Base-by-base conservation (phyloP, 345 rosid genomes). In the Kernera saxatilis region DNA sequence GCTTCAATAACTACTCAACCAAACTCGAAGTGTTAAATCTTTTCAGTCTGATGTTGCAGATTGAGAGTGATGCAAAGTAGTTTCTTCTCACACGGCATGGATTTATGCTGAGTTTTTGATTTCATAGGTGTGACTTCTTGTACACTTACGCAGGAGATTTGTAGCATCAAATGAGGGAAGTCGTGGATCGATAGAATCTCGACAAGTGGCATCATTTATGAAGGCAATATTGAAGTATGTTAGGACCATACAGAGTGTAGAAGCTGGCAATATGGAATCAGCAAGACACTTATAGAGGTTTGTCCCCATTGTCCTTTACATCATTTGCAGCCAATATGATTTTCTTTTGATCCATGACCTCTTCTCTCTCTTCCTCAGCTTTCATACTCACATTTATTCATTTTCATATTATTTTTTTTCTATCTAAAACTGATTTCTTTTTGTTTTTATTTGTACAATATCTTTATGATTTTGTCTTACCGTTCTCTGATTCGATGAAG, bases 241-340 rank as follows among this genome's bases (percentile, higher is more conserved):
- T 52, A 74, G 78, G 78, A 74, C 78, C 78, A 74, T 74, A 66
- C 67, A 74, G 77, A 74, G 77, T 58, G 78, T 73, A 51, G 73
- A 55, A 75, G 78, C 78, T 75, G 78, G 74, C 78, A 75, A 75
- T 75, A 75, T 75, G 74, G 78, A 36, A 70, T 75, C 78, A 61
- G 58, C 70, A 75, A 43, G 39, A 52, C 73, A 74, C 59, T 74
- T 49, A 74, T n/a, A 67, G 62, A 67, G 48, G 13, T 41, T 74
- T 67, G 78, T 74, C 78, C 77, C 78, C 72, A 73, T 74, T 74
- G 78, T 74, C 78, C 78, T 67, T 74, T 49, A 67, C 78, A 74
- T 66, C 72, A 49, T 74, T 57, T 74, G 72, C 6, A 74, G 61
- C 78, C 78, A 48, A 66, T 73, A 45, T 73, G 58, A 72, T 56